Base-by-base conservation (phyloP, 2,329 filamentous ascomycete species). In the Botrytis fabae region DNA sequence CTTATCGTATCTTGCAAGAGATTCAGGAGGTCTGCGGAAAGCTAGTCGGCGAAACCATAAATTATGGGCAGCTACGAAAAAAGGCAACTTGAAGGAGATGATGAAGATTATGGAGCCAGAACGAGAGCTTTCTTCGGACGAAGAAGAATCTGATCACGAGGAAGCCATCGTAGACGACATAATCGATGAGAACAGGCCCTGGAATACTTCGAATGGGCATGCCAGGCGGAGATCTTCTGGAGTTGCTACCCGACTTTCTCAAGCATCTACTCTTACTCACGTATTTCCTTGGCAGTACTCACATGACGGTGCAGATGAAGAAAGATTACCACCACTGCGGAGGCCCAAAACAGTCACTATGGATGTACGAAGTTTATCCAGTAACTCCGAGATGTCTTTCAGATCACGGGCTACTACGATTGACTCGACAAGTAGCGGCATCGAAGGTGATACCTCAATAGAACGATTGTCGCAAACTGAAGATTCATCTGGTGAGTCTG, bases 281-380 rank as follows among this genome's bases (percentile, higher is more conserved):
- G 94, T 98, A 1, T 98, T 98, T 78, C 95, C 95, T 0, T 98
- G 97, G 75, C 93, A 97, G 80, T 88, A 87, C 72, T 88, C 89
- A 74, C 81, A 83, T 61, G 85, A 79, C 46, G 69, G 61, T 22
- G 80, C 81, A 4, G 81, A 84, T 2, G 77, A 83, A 88, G 51
- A 78, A 51, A 71, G 76, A 60, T 54, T 78, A 14, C 79, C 79
- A 28, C 76, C 77, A 20, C 73, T 80, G n/a, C 74, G 79, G 57
- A 76, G 76, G 66, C 80, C 78, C 6, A 82, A 82, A 72, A 93
- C 88, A 77, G 95, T 98, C 0, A 93, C 94, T 0, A 92, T 98
- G 92, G 94, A 97, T 79, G 92, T 92, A 25, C 86, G 94, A 76
- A 98, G 95, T 78, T 87, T 97, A 81, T 98, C 95, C 10, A 94